Percentiles rank a stretch among this genome's conserved stretches.
phyloP scores from a whole-genome alignment of 1,284 basidiomycete genomes.

The Cryptococcus maquisensis region DNA sequence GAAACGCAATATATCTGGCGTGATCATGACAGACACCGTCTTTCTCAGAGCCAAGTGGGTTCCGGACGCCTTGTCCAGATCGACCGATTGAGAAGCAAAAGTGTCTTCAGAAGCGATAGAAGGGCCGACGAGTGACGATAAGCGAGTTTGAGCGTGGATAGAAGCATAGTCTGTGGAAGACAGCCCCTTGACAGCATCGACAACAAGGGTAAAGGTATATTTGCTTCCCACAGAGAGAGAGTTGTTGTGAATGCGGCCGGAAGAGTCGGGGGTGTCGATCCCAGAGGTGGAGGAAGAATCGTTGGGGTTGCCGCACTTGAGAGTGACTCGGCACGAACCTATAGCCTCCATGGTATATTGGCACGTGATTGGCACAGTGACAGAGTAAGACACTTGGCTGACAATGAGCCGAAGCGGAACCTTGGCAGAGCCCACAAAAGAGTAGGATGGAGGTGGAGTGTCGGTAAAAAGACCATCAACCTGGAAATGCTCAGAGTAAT shows the following conservation, averaged over 20 bases:
- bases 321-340: conserved; percentile 72
- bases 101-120: conserved; percentile 70
- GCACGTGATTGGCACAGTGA: conserved; percentile 79
- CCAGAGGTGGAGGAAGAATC: conserved; percentile 23
- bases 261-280: conserved; percentile 24
- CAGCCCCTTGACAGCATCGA: conserved; percentile 81
- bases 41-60: conserved; percentile 75
- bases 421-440: conserved; percentile 82
- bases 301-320: conserved; percentile 42
- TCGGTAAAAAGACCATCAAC: conserved; percentile 91
- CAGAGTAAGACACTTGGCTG: conserved; percentile 68
- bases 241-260: conserved; percentile 3
- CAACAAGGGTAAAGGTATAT: conserved; percentile 71
- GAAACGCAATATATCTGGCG: conserved; percentile 67
- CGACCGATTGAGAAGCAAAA: conserved; percentile 67
- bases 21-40: conserved; percentile 70
- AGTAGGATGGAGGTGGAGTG: conserved; percentile 74
- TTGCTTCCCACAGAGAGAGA: conserved; percentile 66
- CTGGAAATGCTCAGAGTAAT: conserved; percentile 88
- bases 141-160: conserved; percentile 75
- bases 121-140: conserved; percentile 73
- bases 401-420: conserved; percentile 78
- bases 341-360: conserved; percentile 89
- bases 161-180: conserved; percentile 77
- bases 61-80: conserved; percentile 66